These are phyloP conservation scores for Lipomyces anomalus DNA, from an alignment of 805 yeast genomes.

Conservation along the genomic window DNA sequence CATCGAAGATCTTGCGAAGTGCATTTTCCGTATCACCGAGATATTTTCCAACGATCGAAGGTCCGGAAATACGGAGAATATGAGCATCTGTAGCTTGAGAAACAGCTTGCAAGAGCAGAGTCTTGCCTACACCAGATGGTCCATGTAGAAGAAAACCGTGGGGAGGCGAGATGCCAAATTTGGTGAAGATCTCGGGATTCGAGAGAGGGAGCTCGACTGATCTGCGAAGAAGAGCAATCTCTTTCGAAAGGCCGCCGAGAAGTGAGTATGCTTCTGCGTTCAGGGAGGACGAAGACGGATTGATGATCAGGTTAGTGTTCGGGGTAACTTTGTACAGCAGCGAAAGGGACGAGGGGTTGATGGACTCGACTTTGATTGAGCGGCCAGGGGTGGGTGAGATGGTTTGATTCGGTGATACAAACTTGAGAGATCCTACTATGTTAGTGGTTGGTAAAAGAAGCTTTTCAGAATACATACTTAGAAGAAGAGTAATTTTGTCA, in stretches of 20 bases:
- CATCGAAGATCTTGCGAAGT: conserved; percentile 73
- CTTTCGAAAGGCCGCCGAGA: conserved; percentile 73
- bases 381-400: conserved; percentile 48
- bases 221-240: conserved; percentile 54
- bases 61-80: conserved; percentile 79
- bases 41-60: conserved; percentile 86
- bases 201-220: conserved; percentile 76
- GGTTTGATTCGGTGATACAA: conserved; percentile 43
- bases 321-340: conserved; percentile 8
- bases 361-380: conserved; percentile 29
- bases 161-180: conserved; percentile 89
- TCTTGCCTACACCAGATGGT: conserved; percentile 96
- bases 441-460: conserved; percentile 28
- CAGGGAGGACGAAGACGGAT: not conserved
- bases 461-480: conserved; percentile 1
- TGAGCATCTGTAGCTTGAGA: conserved; percentile 76
- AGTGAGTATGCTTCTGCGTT: conserved; percentile 37
- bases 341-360: conserved; percentile 19
- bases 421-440: conserved; percentile 36
- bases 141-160: conserved; percentile 92
- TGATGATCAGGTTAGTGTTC: conserved; percentile 18
- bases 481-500: conserved; percentile 1
- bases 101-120: conserved; percentile 76
- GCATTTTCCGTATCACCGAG: conserved; percentile 90
- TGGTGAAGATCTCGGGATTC: conserved; percentile 66